Evolutionary conservation across 1,284 basidiomycete species (phyloP).

Genomic region (Sanghuangporus sanghuang): DNA sequence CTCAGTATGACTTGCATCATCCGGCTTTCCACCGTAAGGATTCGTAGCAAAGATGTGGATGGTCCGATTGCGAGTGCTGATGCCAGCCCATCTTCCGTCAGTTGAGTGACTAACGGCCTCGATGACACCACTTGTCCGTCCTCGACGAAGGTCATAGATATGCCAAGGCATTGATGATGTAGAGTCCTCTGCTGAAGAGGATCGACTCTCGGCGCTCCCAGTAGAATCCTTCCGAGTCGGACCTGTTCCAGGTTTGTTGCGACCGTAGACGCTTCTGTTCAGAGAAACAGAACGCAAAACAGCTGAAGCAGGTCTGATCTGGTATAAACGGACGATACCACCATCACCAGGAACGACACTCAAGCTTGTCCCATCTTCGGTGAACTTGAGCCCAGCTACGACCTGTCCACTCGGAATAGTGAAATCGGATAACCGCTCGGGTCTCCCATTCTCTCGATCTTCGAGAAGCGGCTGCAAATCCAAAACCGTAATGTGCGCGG

Average conservation of each 20-base stretch:
- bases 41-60: slow-evolving; percentile 74
- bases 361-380: slow-evolving; percentile 53
- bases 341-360: slow-evolving; percentile 57
- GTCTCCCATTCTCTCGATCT: slow-evolving; percentile 16
- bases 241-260: slow-evolving; percentile 12
- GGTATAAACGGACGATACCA: slow-evolving; percentile 52
- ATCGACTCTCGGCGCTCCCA: slow-evolving; percentile 3
- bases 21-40: slow-evolving; percentile 68
- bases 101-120: slow-evolving; percentile 51
- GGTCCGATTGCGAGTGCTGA: slow-evolving; percentile 60
- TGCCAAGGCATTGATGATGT: slow-evolving; percentile 41
- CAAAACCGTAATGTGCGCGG: slow-evolving; percentile 42
- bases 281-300: slow-evolving; percentile 12
- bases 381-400: slow-evolving; percentile 52
- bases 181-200: slow-evolving; percentile 19
- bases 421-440: slow-evolving; percentile 42
- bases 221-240: slow-evolving; percentile 5
- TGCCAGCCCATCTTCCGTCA: slow-evolving; percentile 67
- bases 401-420: slow-evolving; percentile 41
- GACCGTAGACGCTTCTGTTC: slow-evolving; percentile 9
- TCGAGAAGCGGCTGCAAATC: slow-evolving; percentile 43
- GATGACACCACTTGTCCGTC: slow-evolving; percentile 64
- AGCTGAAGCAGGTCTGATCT: slow-evolving; percentile 34
- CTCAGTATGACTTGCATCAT: slow-evolving; percentile 59
- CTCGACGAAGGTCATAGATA: slow-evolving; percentile 65